Percentiles rank a stretch among this genome's conserved stretches.
These are phyloP conservation scores for Wickerhamomyces alni DNA, from an alignment of 805 yeast species.

Conservation along the genomic window DNA sequence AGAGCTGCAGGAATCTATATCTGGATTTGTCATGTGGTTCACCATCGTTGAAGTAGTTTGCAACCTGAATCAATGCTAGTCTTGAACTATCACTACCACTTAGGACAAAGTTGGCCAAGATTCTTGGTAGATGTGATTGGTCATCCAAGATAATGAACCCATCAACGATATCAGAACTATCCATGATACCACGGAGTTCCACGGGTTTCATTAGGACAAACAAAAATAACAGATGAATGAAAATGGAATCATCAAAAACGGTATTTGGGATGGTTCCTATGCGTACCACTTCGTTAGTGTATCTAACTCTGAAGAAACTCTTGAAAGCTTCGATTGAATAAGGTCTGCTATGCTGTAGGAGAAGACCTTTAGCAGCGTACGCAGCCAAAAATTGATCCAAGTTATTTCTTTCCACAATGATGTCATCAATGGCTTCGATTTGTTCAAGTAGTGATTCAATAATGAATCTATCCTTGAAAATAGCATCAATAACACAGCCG, in stretches of 20 bases:
- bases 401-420: conserved; percentile 36
- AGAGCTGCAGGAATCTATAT: conserved; percentile 26
- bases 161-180: conserved; percentile 29
- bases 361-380: conserved; percentile 50
- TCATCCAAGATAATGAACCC: conserved; percentile 28
- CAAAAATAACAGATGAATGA: conserved; percentile 27
- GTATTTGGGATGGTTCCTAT: conserved; percentile 9
- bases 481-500: conserved; percentile 19
- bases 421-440: conserved; percentile 36
- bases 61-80: conserved; percentile 29
- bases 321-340: conserved; percentile 41
- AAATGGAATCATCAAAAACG: conserved; percentile 5
- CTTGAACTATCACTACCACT: conserved; percentile 25
- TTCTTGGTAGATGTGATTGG: conserved; percentile 31
- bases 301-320: conserved; percentile 37
- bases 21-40: conserved; percentile 30
- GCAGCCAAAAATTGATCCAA: conserved; percentile 46
- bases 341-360: conserved; percentile 48
- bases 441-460: conserved; percentile 37
- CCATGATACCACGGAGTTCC: conserved; percentile 28
- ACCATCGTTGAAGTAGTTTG: conserved; percentile 26
- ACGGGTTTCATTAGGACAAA: conserved; percentile 31
- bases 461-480: conserved; percentile 21
- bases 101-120: conserved; percentile 26
- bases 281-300: conserved; percentile 25